These are phyloP conservation scores for Didymella lethalis DNA, from an alignment of 2,329 filamentous ascomycete genomes.

Conservation along the genomic window DNA sequence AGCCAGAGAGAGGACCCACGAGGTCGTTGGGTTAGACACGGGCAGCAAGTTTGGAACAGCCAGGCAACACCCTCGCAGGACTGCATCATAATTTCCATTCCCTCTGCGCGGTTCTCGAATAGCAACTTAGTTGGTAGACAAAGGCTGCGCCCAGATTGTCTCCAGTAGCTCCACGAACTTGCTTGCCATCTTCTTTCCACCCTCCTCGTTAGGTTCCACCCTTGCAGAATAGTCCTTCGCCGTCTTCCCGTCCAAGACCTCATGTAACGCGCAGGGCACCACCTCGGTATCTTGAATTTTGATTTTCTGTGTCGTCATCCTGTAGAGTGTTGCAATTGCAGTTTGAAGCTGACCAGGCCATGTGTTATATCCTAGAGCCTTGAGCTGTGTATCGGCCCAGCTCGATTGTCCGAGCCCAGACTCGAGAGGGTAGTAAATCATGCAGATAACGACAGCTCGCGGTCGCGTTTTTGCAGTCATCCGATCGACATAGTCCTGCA, in stretches of 20 bases:
- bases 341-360: constrained; percentile 43
- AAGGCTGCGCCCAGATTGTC: not conserved
- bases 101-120: not conserved
- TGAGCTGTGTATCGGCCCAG: constrained; percentile 47
- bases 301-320: constrained; percentile 40
- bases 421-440: constrained; percentile 52
- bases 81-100: too few species aligned
- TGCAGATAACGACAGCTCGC: constrained; percentile 46
- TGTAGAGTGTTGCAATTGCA: constrained; percentile 46
- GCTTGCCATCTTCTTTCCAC: constrained; percentile 47
- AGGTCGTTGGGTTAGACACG: constrained; percentile 1
- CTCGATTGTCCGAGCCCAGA: constrained; percentile 35
- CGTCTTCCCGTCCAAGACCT: constrained; percentile 44
- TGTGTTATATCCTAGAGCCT: constrained; percentile 41
- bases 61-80: too few species aligned
- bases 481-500: constrained; percentile 38
- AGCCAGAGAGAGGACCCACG: not conserved
- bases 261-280: constrained; percentile 44
- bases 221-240: constrained; percentile 44
- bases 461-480: constrained; percentile 43
- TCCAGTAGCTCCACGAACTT: constrained; percentile 35
- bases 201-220: constrained; percentile 47
- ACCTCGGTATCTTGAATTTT: constrained; percentile 40
- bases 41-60: not conserved
- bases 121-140: not conserved